Evolutionary conservation across 768 basidiomycete genomes (phyloP).

Genomic region (Epithele typhae): DNA sequence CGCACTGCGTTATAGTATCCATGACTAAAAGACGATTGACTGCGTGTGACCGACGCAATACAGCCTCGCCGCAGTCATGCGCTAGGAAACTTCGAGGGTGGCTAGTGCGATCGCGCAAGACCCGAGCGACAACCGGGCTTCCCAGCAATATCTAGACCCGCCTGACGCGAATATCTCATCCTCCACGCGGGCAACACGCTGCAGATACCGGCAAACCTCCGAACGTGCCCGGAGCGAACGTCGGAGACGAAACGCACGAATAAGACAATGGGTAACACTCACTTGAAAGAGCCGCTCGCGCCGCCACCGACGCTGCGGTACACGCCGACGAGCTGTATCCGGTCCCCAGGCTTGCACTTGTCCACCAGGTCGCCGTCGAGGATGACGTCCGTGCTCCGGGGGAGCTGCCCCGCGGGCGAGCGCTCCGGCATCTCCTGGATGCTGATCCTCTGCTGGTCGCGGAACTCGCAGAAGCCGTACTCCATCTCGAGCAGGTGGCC

Average conservation of each 20-base stretch:
- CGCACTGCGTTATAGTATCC: no score
- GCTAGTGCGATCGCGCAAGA: no score
- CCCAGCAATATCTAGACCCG: no score
- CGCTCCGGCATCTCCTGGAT: conserved; percentile 99
- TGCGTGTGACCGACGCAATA: no score
- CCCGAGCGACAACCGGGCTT: no score
- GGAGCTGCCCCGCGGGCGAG: conserved; percentile 94
- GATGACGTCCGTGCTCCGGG: conserved; percentile 93
- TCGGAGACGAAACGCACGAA: no score
- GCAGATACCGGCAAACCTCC: no score
- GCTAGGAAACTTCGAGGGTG: no score
- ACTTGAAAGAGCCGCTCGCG: conserved; percentile 93
- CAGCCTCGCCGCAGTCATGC: no score
- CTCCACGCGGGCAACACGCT: no score
- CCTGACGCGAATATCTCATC: no score
- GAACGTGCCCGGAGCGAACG: conserved; percentile 23
- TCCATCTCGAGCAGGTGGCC: conserved; percentile 86
- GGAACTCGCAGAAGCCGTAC: conserved; percentile 86
- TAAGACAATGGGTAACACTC: conserved; percentile 21
- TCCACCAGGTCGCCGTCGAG: conserved; percentile 97
- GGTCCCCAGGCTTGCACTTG: conserved; percentile 95
- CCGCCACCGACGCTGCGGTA: conserved; percentile 95
- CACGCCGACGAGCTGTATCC: conserved; percentile 93
- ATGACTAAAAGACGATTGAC: no score
- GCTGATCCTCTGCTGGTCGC: conserved; percentile 95